Evolutionary conservation across 306 rosid genomes (phyloP), one percentile per base, ranked within the genome.

Genomic region (Vigna mungo): DNA sequence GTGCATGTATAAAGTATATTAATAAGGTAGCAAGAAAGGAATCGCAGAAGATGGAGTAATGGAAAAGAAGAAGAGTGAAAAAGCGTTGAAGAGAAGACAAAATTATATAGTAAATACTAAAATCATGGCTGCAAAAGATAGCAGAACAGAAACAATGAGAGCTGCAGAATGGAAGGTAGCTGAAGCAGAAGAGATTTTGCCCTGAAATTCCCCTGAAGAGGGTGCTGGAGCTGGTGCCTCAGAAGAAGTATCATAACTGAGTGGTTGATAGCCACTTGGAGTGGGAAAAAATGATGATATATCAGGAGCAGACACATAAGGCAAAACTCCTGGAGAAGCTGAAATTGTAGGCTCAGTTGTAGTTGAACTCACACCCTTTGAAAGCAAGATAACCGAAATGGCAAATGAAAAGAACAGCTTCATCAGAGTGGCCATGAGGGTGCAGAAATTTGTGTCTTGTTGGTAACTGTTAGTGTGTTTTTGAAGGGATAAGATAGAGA

Each of bases 221-320:
- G 92, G 88, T 23, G 79, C 79, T 0, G 86, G 84, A 1, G 76
- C 77, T 21, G 86, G 20, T 59, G 88, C 80, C 44, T 79, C 80
- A 21, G 80, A 80, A 68, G 84, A 34, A 58, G 83, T 77, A 27
- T 55, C 69, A 36, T 81, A 68, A 55, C 43, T 81, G 79, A 44
- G 36, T 41, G 91, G 84, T 75, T 39, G 30, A 17, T 82, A 76
- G 9, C 17, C 54, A 30, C 61, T 56, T 16, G 96, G 87, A 61
- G 87, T 75, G 51, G 90, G 93, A 39, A 83, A 92, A 68, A 92
- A 92, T 16, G 92, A 87, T 11, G 92, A 89, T 77, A 89, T 80
- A 66, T 89, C 84, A 4, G 93, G 90, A 1, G 88, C 20, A 13
- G 81, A 85, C 39, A 21, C 87, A 27, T 87, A 76, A 17, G 93